phyloP scores from a whole-genome alignment of 176 grass and related monocot genomes.

The Luzula sylvatica region DNA sequence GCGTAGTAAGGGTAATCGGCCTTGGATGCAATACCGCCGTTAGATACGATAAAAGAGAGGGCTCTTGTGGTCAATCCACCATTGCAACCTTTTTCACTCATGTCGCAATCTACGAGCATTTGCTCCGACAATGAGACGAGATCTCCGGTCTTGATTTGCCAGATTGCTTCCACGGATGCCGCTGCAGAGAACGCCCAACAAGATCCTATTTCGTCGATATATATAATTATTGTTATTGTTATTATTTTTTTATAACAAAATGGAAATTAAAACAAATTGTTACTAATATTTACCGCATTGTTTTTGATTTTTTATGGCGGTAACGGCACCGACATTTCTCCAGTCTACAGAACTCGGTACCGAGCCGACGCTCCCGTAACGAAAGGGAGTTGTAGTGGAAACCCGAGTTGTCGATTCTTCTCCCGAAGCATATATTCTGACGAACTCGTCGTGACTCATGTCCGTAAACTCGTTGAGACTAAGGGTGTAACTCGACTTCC shows the following conservation, averaged over 20 bases:
- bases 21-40: slow-evolving; percentile 21
- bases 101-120: slow-evolving; percentile 35
- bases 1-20: slow-evolving; percentile 22
- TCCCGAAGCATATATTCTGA: neutral
- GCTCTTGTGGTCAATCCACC: slow-evolving; percentile 25
- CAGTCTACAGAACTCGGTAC: slow-evolving; percentile 11
- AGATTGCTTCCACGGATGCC: slow-evolving; percentile 27
- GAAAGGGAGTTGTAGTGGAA: neutral
- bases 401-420: too few species aligned
- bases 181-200: slow-evolving; percentile 39
- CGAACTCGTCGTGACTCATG: slow-evolving; percentile 11
- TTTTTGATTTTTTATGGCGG: slow-evolving; percentile 17
- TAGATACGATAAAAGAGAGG: slow-evolving; percentile 27
- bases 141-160: slow-evolving; percentile 18
- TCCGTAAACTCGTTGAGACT: slow-evolving; percentile 22
- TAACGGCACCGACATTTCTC: slow-evolving; percentile 21
- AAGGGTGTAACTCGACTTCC: slow-evolving; percentile 18
- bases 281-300: slow-evolving; percentile 8
- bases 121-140: slow-evolving; percentile 30
- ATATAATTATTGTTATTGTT: too few species aligned
- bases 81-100: neutral
- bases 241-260: too few species aligned
- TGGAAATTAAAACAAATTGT: too few species aligned
- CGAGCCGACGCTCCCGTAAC: slow-evolving; percentile 5
- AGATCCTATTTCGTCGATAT: slow-evolving; percentile 19